Evolutionary conservation across 176 grass and related monocot species (phyloP).

Genomic region (Aegilops umbellulata): DNA sequence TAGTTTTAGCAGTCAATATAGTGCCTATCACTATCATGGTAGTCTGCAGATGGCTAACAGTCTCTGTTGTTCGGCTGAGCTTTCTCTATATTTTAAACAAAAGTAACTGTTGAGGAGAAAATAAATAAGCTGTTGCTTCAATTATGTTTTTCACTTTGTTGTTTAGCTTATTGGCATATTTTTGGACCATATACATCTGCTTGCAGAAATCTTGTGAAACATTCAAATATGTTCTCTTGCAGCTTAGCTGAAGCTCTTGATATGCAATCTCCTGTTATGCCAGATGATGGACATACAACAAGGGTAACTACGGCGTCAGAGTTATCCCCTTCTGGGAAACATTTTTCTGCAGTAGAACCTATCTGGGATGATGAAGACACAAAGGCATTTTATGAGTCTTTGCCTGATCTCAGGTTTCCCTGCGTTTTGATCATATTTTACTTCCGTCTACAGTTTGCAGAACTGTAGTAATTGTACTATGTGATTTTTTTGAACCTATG

Average conservation of each 20-base stretch:
- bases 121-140: not conserved
- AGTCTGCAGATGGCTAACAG: not conserved
- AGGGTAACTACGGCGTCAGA: conserved; percentile 56
- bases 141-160: not conserved
- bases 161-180: not conserved
- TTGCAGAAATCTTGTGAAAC: not conserved
- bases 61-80: conserved; percentile 4
- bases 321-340: conserved; percentile 44
- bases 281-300: conserved; percentile 68
- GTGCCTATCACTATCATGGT: conserved; percentile 11
- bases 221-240: conserved; percentile 8
- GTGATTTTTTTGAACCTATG: conserved; percentile 5
- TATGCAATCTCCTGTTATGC: conserved; percentile 79
- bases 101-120: not conserved
- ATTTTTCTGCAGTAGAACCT: conserved; percentile 45
- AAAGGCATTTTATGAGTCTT: conserved; percentile 78
- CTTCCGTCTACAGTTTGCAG: not conserved
- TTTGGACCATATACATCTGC: not conserved
- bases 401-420: conserved; percentile 75
- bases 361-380: conserved; percentile 91
- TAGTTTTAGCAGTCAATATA: conserved; percentile 1
- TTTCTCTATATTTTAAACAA: not conserved
- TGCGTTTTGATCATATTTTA: conserved; percentile 20
- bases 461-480: conserved; percentile 13
- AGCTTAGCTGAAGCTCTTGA: conserved; percentile 86